Conservation (phyloP, 805 yeast genomes). For the Candida nemodendra region DNA sequence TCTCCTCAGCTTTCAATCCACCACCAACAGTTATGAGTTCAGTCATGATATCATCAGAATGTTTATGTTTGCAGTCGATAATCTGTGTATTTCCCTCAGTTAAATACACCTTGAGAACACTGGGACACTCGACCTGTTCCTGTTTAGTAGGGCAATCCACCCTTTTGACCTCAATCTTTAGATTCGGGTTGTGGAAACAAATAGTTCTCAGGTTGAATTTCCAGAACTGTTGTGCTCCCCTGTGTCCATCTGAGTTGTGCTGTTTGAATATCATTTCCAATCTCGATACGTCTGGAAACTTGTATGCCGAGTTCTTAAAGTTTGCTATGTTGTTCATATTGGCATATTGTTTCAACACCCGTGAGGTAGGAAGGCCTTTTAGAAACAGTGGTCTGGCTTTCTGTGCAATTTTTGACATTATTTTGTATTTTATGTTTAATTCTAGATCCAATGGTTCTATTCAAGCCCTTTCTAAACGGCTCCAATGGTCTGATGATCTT, state of each 20-base stretch:
- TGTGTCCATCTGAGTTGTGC: constrained; percentile 49
- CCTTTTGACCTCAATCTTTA: constrained; percentile 60
- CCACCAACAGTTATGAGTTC: constrained; percentile 50
- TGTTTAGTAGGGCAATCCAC: constrained; percentile 43
- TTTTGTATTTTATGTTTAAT: background rate
- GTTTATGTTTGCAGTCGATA: constrained; percentile 54
- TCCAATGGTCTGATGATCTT: no score
- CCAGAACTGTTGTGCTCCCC: constrained; percentile 78
- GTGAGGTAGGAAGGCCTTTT: constrained; percentile 39
- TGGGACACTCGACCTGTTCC: constrained; percentile 45
- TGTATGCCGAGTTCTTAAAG: constrained; percentile 40
- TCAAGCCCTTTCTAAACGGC: no score
- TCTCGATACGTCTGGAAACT: constrained; percentile 38
- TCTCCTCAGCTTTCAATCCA: constrained; percentile 50
- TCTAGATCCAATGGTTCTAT: no score
- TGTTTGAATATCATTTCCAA: constrained; percentile 55
- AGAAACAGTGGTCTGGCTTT: constrained; percentile 26
- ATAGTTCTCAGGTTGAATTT: constrained; percentile 69
- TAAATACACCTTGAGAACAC: constrained; percentile 41
- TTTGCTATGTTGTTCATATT: constrained; percentile 53
- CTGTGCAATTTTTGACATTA: constrained; percentile 22
- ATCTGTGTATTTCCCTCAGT: constrained; percentile 37
- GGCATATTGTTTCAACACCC: constrained; percentile 46
- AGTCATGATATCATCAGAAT: constrained; percentile 51
- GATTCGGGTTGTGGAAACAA: constrained; percentile 76